Conservation (phyloP, 2,329 filamentous ascomycete species). For the Shiraia sp. region DNA sequence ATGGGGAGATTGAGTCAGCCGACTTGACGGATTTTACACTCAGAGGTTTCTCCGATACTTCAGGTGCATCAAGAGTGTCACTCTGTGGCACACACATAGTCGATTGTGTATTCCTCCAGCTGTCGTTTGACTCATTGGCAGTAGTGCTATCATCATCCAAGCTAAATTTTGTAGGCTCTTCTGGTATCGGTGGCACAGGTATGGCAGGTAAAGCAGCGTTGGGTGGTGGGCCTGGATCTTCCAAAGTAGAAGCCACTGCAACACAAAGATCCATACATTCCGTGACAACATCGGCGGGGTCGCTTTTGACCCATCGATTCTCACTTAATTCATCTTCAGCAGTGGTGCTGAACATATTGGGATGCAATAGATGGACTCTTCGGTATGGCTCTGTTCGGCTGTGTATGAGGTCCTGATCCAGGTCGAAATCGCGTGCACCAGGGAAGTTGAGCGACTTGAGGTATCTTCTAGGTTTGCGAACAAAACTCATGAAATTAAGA, state of each 20-base stretch:
- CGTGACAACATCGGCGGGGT: slow-evolving; percentile 77
- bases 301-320: slow-evolving; percentile 77
- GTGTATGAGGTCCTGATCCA: slow-evolving; percentile 77
- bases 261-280: slow-evolving; percentile 74
- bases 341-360: slow-evolving; percentile 82
- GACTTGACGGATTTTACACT: slow-evolving; percentile 42
- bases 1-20: slow-evolving; percentile 53
- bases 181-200: slow-evolving; percentile 44
- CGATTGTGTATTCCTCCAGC: slow-evolving; percentile 60
- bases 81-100: slow-evolving; percentile 47
- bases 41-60: slow-evolving; percentile 25
- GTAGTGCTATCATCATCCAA: slow-evolving; percentile 35
- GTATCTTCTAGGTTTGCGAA: slow-evolving; percentile 79
- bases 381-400: slow-evolving; percentile 76
- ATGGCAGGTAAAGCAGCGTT: slow-evolving; percentile 52
- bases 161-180: slow-evolving; percentile 36
- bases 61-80: slow-evolving; percentile 24
- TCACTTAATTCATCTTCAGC: slow-evolving; percentile 80
- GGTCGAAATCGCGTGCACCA: slow-evolving; percentile 73
- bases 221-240: slow-evolving; percentile 54
- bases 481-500: slow-evolving; percentile 84
- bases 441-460: slow-evolving; percentile 72
- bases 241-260: slow-evolving; percentile 45
- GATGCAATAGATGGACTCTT: slow-evolving; percentile 73
- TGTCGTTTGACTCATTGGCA: slow-evolving; percentile 43